phyloP scores from a whole-genome alignment of 2,329 filamentous ascomycete genomes.

The Lachnellula subtilissima region DNA sequence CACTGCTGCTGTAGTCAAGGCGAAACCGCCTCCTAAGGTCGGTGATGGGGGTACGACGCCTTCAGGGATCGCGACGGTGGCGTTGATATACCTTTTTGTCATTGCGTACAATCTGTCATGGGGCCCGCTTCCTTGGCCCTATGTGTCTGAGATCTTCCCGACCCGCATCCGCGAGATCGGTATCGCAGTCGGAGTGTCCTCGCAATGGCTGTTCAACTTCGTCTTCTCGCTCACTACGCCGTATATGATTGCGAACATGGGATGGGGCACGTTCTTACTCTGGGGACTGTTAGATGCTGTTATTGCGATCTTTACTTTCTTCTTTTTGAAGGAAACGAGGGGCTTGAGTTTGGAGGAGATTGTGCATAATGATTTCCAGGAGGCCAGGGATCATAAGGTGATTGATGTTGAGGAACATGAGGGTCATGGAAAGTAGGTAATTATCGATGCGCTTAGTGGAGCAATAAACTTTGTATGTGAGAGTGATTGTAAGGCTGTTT shows the following conservation, averaged over 20 bases:
- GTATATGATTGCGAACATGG: slow-evolving; percentile 44
- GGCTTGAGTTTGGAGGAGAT: slow-evolving; percentile 61
- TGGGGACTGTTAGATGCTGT: slow-evolving; percentile 41
- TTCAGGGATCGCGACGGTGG: slow-evolving; percentile 45
- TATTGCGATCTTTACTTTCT: slow-evolving; percentile 41
- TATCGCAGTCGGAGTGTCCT: slow-evolving; percentile 45
- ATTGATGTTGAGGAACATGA: background rate
- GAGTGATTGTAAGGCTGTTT: too few species aligned
- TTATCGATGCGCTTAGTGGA: too few species aligned
- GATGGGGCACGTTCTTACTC: slow-evolving; percentile 41
- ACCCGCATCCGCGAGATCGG: slow-evolving; percentile 42
- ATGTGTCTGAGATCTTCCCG: slow-evolving; percentile 47
- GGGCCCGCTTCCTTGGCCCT: slow-evolving; percentile 48
- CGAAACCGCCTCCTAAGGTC: slow-evolving; percentile 25
- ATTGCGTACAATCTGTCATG: slow-evolving; percentile 47
- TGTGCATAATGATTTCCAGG: slow-evolving; percentile 14
- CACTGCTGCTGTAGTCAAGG: slow-evolving; percentile 42
- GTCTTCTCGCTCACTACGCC: slow-evolving; percentile 45
- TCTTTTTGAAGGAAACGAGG: slow-evolving; percentile 62
- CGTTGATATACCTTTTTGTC: slow-evolving; percentile 51
- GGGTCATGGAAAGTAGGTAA: background rate
- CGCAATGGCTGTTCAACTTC: slow-evolving; percentile 50
- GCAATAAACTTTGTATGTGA: too few species aligned
- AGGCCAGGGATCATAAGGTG: background rate
- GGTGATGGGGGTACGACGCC: slow-evolving; percentile 31